Conservation (phyloP, 306 rosid species). For the Geum urbanum region DNA sequence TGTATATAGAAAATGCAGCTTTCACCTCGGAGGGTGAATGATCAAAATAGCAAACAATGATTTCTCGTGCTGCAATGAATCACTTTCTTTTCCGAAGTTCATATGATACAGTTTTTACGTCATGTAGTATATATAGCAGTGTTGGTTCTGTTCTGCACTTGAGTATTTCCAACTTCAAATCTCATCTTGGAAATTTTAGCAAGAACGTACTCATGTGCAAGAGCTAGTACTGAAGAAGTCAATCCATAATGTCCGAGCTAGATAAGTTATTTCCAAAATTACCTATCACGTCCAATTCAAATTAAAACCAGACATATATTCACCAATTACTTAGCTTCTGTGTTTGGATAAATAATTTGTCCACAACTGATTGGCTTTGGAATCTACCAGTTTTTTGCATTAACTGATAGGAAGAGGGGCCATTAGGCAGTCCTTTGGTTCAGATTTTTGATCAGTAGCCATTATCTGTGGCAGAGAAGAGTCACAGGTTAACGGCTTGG, state of each 20-base stretch:
- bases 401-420: slow-evolving; percentile 20
- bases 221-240: not conserved
- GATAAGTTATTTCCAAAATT: slow-evolving; percentile 3
- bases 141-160: no score
- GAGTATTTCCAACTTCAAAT: not conserved
- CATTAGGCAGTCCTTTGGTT: slow-evolving; percentile 16
- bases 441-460: slow-evolving; percentile 6
- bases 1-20: not conserved
- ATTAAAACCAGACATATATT: slow-evolving; percentile 7
- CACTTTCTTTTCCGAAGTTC: not conserved
- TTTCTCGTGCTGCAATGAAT: slow-evolving; percentile 13
- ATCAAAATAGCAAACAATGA: not conserved
- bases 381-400: slow-evolving; percentile 28
- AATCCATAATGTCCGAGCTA: not conserved
- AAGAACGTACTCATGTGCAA: not conserved
- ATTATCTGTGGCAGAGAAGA: slow-evolving; percentile 11
- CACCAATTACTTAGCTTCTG: slow-evolving; percentile 1
- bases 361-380: slow-evolving; percentile 45
- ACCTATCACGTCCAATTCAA: not conserved
- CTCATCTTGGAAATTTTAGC: not conserved
- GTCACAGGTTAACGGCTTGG: slow-evolving; percentile 29
- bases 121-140: no score
- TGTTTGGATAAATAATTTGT: slow-evolving; percentile 37
- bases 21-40: not conserved
- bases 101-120: no score